These are phyloP conservation scores for Metschnikowia gelsemii DNA, from an alignment of 805 yeast species.

Conservation along the genomic window DNA sequence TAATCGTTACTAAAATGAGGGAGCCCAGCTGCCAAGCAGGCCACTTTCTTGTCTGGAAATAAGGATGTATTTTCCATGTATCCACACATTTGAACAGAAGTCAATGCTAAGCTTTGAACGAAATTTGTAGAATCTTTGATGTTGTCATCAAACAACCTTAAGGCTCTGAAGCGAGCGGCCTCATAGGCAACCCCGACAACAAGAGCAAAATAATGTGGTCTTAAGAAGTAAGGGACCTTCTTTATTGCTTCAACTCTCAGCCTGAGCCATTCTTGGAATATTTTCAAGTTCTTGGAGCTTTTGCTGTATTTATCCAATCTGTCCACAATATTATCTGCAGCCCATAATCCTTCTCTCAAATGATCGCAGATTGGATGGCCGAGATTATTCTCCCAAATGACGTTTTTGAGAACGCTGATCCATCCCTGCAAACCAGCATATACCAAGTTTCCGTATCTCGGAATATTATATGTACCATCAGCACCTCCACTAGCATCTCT, in stretches of 20 bases:
- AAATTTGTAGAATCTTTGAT: constrained; percentile 67
- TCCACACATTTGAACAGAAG: constrained; percentile 87
- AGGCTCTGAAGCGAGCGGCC: constrained; percentile 69
- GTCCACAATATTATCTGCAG: constrained; percentile 68
- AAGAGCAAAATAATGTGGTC: constrained; percentile 85
- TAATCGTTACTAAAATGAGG: constrained; percentile 90
- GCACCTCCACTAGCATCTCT: constrained; percentile 71
- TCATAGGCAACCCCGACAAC: constrained; percentile 82
- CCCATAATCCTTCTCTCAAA: constrained; percentile 84
- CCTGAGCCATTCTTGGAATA: constrained; percentile 69
- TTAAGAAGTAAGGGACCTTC: constrained; percentile 70
- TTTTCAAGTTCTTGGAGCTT: constrained; percentile 46
- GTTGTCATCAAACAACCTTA: constrained; percentile 51
- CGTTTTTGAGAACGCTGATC: constrained; percentile 63
- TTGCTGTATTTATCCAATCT: constrained; percentile 57
- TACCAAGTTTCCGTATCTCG: constrained; percentile 67
- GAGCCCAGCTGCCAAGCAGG: constrained; percentile 91
- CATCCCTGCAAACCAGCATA: constrained; percentile 96
- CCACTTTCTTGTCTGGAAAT: constrained; percentile 57
- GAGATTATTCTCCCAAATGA: constrained; percentile 68
- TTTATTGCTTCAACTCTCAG: constrained; percentile 62
- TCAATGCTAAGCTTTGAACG: constrained; percentile 73
- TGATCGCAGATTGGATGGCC: constrained; percentile 84
- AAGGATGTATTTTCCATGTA: constrained; percentile 70
- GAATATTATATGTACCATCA: constrained; percentile 73